Base-by-base conservation (phyloP, 2,329 filamentous ascomycete species). In the Cordyceps cicadae region DNA sequence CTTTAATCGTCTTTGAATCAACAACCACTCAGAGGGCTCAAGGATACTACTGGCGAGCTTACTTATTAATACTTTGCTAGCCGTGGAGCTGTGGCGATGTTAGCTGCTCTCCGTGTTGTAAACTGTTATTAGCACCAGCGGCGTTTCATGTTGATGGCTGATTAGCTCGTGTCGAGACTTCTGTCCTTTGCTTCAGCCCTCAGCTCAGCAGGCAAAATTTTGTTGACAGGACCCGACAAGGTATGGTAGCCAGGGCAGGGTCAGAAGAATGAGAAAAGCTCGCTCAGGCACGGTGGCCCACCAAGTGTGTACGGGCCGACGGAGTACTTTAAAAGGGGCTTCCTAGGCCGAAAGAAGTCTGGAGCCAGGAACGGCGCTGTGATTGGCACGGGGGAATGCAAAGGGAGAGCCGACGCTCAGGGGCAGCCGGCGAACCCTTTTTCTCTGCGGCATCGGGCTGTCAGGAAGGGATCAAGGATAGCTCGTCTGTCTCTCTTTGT, bases 381-480 rank as follows among this genome's bases (percentile, higher is more conserved):
- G 55, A 64, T 65, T 65, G 63, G 64, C 45, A 58, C 64, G 64
- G 63, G 29, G 64, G 63, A 56, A 50, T 14, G 26, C n/a, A 12
- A 32, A 29, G 50, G 54, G 39, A 54, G 32, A 59, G 49, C 55
- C 54, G 60, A 59, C 50, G 45, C 43, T 49, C 59, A 61, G 59
- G 58, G 58, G 59, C 45, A 39, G 7, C 34, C 24, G 34, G 19
- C 19, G 39, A 59, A 53, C 56, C 26, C 45, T 46, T 24, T 7
- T 43, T 51, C 37, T 51, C n/a, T 43, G 55, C 32, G 55, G 45
- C 46, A 50, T 39, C 34, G 45, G 55, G 37, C 3, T 37, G 34
- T 37, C 34, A 37, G 34, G 8, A 37, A 37, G 34, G 3, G 7
- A 29, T 29, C 29, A 29, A 29, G 29, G 29, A 14, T 37, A 34